A percentile compares a stretch with the other conserved stretches of the same genome.
These are phyloP conservation scores for Xanthoconium separans DNA, from an alignment of 1,284 basidiomycete species.

Conservation along the genomic window DNA sequence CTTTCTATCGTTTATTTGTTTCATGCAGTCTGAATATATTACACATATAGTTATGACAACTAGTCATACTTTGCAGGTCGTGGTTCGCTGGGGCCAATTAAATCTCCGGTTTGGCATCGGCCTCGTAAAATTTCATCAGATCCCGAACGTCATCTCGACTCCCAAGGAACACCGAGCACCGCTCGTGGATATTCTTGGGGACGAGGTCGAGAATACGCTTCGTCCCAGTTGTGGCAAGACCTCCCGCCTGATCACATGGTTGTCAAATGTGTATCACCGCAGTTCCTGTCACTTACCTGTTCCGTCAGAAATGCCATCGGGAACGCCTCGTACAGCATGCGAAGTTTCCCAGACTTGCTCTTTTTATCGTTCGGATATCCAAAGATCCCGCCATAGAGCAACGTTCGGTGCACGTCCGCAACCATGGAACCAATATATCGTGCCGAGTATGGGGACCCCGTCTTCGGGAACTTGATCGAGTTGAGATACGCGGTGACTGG, in stretches of 20 bases:
- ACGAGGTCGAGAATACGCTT: conserved; percentile 91
- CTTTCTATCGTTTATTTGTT: not conserved
- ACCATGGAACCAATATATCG: conserved; percentile 99
- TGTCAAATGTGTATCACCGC: not conserved
- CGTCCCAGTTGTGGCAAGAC: conserved; percentile 92
- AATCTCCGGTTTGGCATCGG: conserved; percentile 12
- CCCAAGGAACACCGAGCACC: conserved; percentile 93
- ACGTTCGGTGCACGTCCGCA: conserved; percentile 93
- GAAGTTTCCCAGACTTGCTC: conserved; percentile 92
- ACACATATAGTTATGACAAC: conserved; percentile 5
- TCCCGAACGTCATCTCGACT: conserved; percentile 94
- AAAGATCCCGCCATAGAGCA: conserved; percentile 98
- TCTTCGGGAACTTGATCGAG: conserved; percentile 88
- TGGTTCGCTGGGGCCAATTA: conserved; percentile 1
- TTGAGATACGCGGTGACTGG: conserved; percentile 89
- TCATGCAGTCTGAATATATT: not conserved
- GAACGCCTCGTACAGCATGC: conserved; percentile 97
- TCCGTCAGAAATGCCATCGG: conserved; percentile 98
- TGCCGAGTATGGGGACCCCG: conserved; percentile 86
- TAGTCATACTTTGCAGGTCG: not conserved
- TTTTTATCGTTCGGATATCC: conserved; percentile 99
- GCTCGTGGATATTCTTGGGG: conserved; percentile 89
- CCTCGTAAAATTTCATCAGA: conserved; percentile 77
- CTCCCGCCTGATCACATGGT: conserved; percentile 71
- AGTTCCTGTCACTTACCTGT: conserved; percentile 56